These are phyloP conservation scores for Westerdykella ornata DNA, from an alignment of 2,329 filamentous ascomycete genomes.

Conservation along the genomic window DNA sequence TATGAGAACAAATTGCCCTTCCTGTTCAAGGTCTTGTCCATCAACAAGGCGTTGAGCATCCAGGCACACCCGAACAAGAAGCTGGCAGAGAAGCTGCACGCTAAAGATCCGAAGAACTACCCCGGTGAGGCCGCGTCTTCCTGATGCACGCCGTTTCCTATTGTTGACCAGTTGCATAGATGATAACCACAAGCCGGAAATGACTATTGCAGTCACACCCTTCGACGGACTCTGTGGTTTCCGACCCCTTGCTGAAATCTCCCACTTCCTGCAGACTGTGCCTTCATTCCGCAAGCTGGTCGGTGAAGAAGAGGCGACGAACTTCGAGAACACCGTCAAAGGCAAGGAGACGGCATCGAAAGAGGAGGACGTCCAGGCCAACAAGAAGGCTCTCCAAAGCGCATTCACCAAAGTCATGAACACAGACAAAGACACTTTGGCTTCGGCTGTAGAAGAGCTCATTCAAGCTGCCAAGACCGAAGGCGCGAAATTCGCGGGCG, in stretches of 20 bases:
- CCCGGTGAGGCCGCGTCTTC: slow-evolving; percentile 47
- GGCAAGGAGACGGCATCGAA: slow-evolving; percentile 47
- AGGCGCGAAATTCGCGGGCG: slow-evolving; percentile 65
- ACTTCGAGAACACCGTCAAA: slow-evolving; percentile 44
- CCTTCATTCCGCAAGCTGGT: slow-evolving; percentile 46
- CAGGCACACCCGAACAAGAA: slow-evolving; percentile 96
- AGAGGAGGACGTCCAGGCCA: slow-evolving; percentile 45
- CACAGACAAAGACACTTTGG: slow-evolving; percentile 59
- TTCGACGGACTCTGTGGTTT: slow-evolving; percentile 97
- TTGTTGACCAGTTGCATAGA: slow-evolving; percentile 39
- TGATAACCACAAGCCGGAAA: slow-evolving; percentile 99
- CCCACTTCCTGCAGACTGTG: slow-evolving; percentile 69
- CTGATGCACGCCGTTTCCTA: background rate
- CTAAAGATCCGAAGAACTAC: slow-evolving; percentile 84
- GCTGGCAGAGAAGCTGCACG: slow-evolving; percentile 81
- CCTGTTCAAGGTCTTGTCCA: slow-evolving; percentile 94
- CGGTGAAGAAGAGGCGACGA: slow-evolving; percentile 42
- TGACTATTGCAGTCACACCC: slow-evolving; percentile 94
- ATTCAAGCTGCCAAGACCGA: slow-evolving; percentile 63
- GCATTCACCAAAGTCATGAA: slow-evolving; percentile 78
- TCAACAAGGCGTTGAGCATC: slow-evolving; percentile 92
- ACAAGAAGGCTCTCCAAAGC: slow-evolving; percentile 71
- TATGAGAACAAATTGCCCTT: slow-evolving; percentile 85
- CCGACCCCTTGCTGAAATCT: slow-evolving; percentile 77
- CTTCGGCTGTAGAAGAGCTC: slow-evolving; percentile 60